These are phyloP conservation scores for Cutaneotrichosporon sp. DNA, from an alignment of 1,284 basidiomycete genomes.

Conservation along the genomic window DNA sequence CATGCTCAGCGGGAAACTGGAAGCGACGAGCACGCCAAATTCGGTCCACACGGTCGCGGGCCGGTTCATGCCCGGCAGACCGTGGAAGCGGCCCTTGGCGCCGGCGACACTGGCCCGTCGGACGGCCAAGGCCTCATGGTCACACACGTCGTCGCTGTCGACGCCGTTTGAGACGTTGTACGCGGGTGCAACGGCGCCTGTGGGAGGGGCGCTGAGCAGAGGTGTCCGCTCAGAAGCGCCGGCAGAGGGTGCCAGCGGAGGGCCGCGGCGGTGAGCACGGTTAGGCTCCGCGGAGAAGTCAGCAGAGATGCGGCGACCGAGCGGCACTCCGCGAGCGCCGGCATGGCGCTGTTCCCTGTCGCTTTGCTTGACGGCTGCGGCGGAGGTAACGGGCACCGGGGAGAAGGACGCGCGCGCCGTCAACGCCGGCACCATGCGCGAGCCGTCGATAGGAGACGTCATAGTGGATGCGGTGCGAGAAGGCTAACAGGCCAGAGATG, in stretches of 20 bases:
- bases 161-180: neutral
- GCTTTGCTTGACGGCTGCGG: neutral
- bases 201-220: conserved; percentile 6
- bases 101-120: neutral
- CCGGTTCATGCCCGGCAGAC: conserved; percentile 24
- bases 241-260: too few species aligned
- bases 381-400: neutral
- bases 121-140: neutral
- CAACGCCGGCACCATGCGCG: conserved; percentile 9
- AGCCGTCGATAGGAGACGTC: conserved; percentile 6
- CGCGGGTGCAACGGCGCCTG: neutral
- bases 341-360: conserved; percentile 6
- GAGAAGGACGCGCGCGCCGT: conserved; percentile 1
- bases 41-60: conserved; percentile 25
- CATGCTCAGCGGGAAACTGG: conserved; percentile 19
- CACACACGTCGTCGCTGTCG: neutral
- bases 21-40: conserved; percentile 21
- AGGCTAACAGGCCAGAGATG: neutral
- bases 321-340: neutral
- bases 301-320: conserved; percentile 2
- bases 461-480: neutral
- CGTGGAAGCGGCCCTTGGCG: conserved; percentile 14
- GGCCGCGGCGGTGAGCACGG: neutral
- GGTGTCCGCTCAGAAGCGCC: conserved; percentile 9
- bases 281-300: neutral